Evolutionary conservation across 2,329 filamentous ascomycete species (phyloP), one percentile per base, ranked within the genome.

Genomic region (Hymenoscyphus albidus): DNA sequence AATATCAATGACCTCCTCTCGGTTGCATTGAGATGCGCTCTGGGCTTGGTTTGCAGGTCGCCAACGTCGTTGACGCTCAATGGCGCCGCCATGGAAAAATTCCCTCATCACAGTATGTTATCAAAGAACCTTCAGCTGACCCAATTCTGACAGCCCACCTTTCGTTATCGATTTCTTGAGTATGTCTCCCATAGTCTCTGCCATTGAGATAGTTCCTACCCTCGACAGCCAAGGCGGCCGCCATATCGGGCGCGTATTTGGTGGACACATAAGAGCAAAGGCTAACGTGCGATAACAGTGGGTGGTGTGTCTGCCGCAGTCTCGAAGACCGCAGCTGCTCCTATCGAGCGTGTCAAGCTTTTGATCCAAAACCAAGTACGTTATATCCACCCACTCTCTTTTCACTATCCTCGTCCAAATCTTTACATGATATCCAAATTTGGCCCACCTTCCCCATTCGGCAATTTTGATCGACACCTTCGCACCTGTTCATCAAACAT

Each of bases 331-430:
- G 95, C 95, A 79, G 95, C 95, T 80, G 95, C 95, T 84, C 95
- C 95, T 84, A 99, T 99, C 77, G 95, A 99, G 93, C 95, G 95
- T 93, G 90, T 99, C 85, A 99, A 99, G 93, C 95, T 99, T 80
- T 92, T 99, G 79, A 96, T 99, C 86, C 95, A 99, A 88, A 99
- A 99, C 87, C 95, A 99, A 91, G 93, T 97, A 88, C 74, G 92
- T 85, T 44, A 61, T 2, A 54, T 31, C 27, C 62, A 58, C 61
- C 58, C 55, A 42, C 9, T 9, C 32, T 39, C 56, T 38, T 48
- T 14, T 57, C 58, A 42, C 63, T 42, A 13, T 27, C 18, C 22
- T 4, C 48, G 58, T 62, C 62, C 42, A 40, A 14, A 16, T 13
- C 61, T 55, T 39, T 66, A 35, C 58, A 64, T 61, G 61, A 39